These are phyloP conservation scores for Nemania abortiva DNA, from an alignment of 2,329 filamentous ascomycete species.

Conservation along the genomic window DNA sequence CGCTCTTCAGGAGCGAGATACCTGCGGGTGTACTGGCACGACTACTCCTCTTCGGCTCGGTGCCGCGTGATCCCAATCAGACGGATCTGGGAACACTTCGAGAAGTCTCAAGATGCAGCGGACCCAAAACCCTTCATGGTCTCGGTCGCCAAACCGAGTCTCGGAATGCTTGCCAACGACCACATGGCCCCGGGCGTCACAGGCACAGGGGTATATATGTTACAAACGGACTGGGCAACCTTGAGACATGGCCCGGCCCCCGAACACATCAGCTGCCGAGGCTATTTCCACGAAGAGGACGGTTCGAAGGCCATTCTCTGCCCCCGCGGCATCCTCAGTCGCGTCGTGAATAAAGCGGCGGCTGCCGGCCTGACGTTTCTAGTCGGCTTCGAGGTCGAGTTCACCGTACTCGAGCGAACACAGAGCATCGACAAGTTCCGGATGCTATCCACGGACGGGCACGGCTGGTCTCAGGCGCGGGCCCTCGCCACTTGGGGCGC, in stretches of 20 bases:
- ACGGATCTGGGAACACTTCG: constrained; percentile 63
- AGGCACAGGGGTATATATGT: constrained; percentile 73
- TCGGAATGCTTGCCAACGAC: constrained; percentile 78
- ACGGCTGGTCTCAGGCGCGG: constrained; percentile 78
- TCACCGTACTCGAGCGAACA: constrained; percentile 73
- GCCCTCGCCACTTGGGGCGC: constrained; percentile 68
- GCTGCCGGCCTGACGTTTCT: constrained; percentile 67
- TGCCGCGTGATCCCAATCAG: constrained; percentile 75
- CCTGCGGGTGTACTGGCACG: constrained; percentile 80
- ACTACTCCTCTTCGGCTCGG: constrained; percentile 78
- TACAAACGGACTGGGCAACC: constrained; percentile 74
- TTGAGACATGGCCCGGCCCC: constrained; percentile 69
- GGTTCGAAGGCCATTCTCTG: constrained; percentile 67
- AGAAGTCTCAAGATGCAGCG: constrained; percentile 53
- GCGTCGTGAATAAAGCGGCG: constrained; percentile 64
- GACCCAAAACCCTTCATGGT: constrained; percentile 56
- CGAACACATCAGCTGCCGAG: constrained; percentile 74
- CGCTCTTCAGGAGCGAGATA: constrained; percentile 64
- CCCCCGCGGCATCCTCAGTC: constrained; percentile 73
- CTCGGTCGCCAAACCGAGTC: constrained; percentile 72
- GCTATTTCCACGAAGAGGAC: constrained; percentile 71
- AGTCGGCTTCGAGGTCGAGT: constrained; percentile 85
- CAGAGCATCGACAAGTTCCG: constrained; percentile 53
- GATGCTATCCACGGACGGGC: constrained; percentile 68
- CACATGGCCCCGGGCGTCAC: constrained; percentile 63